Evolutionary conservation across 305 asterid species (phyloP).

Genomic region (Fraxinus baroniana): DNA sequence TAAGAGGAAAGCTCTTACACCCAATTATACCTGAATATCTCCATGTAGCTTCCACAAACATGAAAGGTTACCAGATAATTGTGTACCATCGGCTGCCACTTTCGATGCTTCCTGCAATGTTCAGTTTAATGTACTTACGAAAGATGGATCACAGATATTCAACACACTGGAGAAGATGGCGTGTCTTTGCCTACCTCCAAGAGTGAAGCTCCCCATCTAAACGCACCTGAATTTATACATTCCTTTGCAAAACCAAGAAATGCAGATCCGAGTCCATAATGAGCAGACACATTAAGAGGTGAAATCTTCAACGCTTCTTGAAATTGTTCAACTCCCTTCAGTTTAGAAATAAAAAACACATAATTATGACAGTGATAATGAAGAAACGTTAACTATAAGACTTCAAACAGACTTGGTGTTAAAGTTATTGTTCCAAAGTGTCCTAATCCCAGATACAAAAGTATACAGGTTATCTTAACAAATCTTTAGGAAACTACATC

Average conservation of each 20-base stretch:
- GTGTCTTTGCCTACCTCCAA: constrained; percentile 65
- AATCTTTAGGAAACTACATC: not conserved
- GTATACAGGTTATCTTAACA: not conserved
- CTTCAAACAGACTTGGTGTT: constrained; percentile 5
- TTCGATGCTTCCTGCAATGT: constrained; percentile 77
- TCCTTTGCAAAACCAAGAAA: constrained; percentile 87
- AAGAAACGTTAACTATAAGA: constrained; percentile 10
- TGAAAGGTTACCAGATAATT: constrained; percentile 64
- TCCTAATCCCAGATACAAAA: not conserved
- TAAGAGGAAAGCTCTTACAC: not conserved
- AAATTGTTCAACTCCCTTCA: constrained; percentile 83
- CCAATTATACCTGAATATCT: constrained; percentile 76
- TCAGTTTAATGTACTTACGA: constrained; percentile 26
- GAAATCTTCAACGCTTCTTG: constrained; percentile 68
- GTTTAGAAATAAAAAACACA: constrained; percentile 16
- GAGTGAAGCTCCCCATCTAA: constrained; percentile 85
- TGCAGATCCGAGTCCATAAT: constrained; percentile 89
- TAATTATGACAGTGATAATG: constrained; percentile 16
- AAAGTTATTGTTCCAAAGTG: not conserved
- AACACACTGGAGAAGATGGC: constrained; percentile 14
- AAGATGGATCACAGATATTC: constrained; percentile 22
- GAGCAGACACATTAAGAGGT: constrained; percentile 69
- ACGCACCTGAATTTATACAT: constrained; percentile 74
- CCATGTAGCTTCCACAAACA: constrained; percentile 95
- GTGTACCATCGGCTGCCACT: constrained; percentile 53